Base-by-base conservation (phyloP, 176 grass and related monocot genomes). In the Areca catechu region DNA sequence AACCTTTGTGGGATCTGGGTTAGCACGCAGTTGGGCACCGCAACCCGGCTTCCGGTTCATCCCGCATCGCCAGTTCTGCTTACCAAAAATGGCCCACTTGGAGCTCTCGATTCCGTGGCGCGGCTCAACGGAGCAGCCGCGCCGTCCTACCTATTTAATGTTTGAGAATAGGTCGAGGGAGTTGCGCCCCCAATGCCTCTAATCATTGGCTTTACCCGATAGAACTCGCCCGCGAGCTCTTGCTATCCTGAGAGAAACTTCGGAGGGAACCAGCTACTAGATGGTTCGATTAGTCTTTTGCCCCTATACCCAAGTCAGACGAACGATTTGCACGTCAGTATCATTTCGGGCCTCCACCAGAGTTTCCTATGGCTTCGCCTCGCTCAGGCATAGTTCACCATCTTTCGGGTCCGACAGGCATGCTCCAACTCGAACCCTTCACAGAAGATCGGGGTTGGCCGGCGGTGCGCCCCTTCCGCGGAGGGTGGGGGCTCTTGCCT, bases 101-200 rank as follows among this genome's bases (percentile, higher is more conserved):
- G 83, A 86, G 83, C 73, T 51, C 77, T 50, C 58, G 77, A 80
- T 86, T 80, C 72, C 68, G 0, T 48, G 75, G 60, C 67, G 0
- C 10, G 60, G 60, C 60, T 49, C 60, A 62, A 15, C 34, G 34
- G 17, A 62, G 60, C 60, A 62, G 34, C 60, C 34, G 30, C 19
- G 10, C 43, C 61, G 43, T 86, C 78, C 70, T 79, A 82, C 76
- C 80, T 84, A 89, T 89, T 89, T 89, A 83, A 89, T 81, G 86
- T 89, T 89, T 89, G 86, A 84, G 80, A 89, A 84, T 84, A 78
- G 80, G 80, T 84, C 74, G 70, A 89, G 73, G 80, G 74, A 66
- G 57, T 84, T 89, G 81, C 74, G 77, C 74, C 86, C 86, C 70
- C 77, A 48, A 89, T 84, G 73, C 81, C n/a, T n/a, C n/a, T n/a